These are phyloP conservation scores for Flaveria ramosissima DNA, from an alignment of 129 eudicot genomes.

Conservation along the genomic window DNA sequence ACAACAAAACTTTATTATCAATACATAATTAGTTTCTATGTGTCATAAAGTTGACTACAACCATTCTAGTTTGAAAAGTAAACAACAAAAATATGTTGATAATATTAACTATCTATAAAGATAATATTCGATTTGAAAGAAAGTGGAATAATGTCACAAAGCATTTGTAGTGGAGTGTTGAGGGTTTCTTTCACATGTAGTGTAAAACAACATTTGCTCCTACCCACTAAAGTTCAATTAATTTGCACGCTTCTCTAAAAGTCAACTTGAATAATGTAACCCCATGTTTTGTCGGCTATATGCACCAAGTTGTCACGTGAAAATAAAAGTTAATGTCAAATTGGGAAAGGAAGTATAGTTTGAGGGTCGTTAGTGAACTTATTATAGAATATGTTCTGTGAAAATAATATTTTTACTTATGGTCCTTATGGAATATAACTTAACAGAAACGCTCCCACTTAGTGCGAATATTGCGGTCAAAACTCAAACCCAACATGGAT, in stretches of 20 bases:
- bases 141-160: conserved; percentile 40
- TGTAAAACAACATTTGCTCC: conserved; percentile 38
- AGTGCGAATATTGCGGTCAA: conserved; percentile 35
- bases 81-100: conserved; percentile 35
- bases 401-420: not conserved
- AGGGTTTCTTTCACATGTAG: conserved; percentile 37
- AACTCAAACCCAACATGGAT: conserved; percentile 16
- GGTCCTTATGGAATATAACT: not conserved
- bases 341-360: not conserved
- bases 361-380: conserved; percentile 26
- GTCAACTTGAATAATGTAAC: conserved; percentile 40
- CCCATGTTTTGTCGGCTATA: conserved; percentile 40
- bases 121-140: conserved; percentile 12
- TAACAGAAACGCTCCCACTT: not conserved
- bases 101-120: not conserved
- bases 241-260: conserved; percentile 25
- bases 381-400: not conserved
- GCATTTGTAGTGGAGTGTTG: conserved; percentile 36
- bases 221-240: conserved; percentile 41
- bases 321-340: conserved; percentile 24
- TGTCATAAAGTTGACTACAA: not conserved
- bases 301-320: conserved; percentile 42
- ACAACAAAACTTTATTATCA: not conserved
- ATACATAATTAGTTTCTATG: not conserved
- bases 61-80: conserved; percentile 1